Evolutionary conservation across 2,329 filamentous ascomycete species (phyloP), one percentile per base, ranked within the genome.

Genomic region (Hypocrella siamensis): DNA sequence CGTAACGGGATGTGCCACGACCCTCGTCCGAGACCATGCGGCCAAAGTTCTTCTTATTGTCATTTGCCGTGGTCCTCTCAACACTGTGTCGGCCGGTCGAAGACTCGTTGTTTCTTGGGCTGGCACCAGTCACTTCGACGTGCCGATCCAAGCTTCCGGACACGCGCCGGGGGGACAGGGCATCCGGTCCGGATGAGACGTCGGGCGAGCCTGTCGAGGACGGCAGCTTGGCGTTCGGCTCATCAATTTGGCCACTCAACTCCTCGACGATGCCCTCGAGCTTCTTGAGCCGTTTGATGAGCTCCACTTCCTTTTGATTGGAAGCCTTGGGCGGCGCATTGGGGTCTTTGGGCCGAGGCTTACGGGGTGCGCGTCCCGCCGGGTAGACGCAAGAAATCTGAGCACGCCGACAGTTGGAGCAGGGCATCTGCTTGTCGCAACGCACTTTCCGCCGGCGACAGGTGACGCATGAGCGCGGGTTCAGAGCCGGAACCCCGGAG

Each of bases 351-450:
- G 65, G 60, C 14, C 75, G 66, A 37, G 69, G 65, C 42, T 79
- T 75, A 26, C 79, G 64, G 8, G 78, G 79, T 5, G 79, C 78
- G 34, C 79, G 67, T 8, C 79, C 79, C 1, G 79, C 75, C 2
- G 79, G 79, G 46, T 81, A 85, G 30, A 82, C 58, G 51, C 79
- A 85, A 42, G 77, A 69, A 35, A 79, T 79, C 42, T 75, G 60
- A 26, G 75, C 76, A 40, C 76, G 70, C 26, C 69, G 68, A 50
- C 79, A 85, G 50, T 85, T 84, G 43, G 72, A 72, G 52, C 79
- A 85, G 12, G 79, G 76, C 60, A 81, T 72, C 44, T 70, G 65
- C 58, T 84, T 84, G 58, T 85, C 77, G 61, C 79, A 85, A 45
- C 78, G 77, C 33, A 85, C 79, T 52, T 81, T 79, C 38, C 75